phyloP scores from a whole-genome alignment of 805 yeast species.

The Novakomyces olei region DNA sequence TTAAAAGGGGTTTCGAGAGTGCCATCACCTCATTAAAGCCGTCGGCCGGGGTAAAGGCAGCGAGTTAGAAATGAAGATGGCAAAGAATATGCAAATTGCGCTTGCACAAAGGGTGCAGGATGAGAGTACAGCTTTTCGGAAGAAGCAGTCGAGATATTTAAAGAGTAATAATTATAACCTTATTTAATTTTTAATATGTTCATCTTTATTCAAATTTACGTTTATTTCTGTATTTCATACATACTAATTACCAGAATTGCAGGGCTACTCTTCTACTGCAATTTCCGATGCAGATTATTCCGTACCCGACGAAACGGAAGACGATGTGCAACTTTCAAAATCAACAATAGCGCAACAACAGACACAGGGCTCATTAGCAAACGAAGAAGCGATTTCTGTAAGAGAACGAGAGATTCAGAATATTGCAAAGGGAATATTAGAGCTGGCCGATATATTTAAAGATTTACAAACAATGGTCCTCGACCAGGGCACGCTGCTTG shows the following conservation, averaged over 20 bases:
- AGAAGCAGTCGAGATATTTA: conserved; percentile 73
- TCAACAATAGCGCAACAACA: conserved; percentile 14
- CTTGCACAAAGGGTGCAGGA: conserved; percentile 73
- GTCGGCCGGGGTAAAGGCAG: conserved; percentile 18
- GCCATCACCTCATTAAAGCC: conserved; percentile 54
- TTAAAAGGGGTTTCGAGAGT: conserved; percentile 36
- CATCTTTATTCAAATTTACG: no score
- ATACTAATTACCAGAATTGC: neutral
- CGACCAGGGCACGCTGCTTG: conserved; percentile 87
- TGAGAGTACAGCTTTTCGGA: conserved; percentile 53
- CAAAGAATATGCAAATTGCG: conserved; percentile 60
- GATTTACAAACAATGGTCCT: conserved; percentile 81
- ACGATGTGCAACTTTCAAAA: conserved; percentile 11
- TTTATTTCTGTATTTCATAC: neutral
- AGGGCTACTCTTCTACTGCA: conserved; percentile 1
- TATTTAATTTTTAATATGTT: no score
- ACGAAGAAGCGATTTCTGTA: conserved; percentile 31
- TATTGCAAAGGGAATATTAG: conserved; percentile 83
- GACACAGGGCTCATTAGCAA: conserved; percentile 11
- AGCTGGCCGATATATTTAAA: conserved; percentile 76
- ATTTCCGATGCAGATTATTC: conserved; percentile 5
- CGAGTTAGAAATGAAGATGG: conserved; percentile 37
- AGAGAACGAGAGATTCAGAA: conserved; percentile 78
- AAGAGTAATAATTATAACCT: no score
- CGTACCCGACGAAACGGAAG: conserved; percentile 6